Base-by-base conservation (phyloP, 2,329 filamentous ascomycete species). In the Epichloe sp. region DNA sequence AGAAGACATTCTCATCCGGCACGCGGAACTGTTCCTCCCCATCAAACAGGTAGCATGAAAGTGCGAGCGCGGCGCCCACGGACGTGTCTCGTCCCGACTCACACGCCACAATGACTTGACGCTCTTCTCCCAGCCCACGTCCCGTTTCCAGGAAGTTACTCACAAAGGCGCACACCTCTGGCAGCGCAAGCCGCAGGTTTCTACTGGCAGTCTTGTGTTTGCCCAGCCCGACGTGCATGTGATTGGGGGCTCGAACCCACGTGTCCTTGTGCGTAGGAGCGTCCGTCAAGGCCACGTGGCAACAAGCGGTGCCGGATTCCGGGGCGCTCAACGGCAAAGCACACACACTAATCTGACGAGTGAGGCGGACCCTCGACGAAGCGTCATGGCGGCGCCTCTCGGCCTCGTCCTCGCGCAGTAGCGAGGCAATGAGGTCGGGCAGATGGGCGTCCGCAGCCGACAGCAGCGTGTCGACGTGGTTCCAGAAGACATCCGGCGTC, bases 401-500 rank as follows among this genome's bases (percentile, higher is more conserved):
- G 6, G 23, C 5, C 14, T n/a, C 21, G 17, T 44, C 26, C 21
- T 23, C 8, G 1, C 5, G 31, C 10, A 48, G 11, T 14, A 83
- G 62, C 10, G 51, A 54, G 12, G 62, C 53, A 10, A 84, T 80
- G 8, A 78, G 58, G 2, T 60, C 71, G 0, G 75, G 73, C 0
- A 80, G 66, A 2, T 88, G 80, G 10, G 79, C 75, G 60, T 96
- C 90, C 0, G 76, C 61, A 0, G 83, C 77, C 0, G 65, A 65
- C 19, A 94, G 70, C 11, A 97, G 70, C 5, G 62, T 40, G 0
- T 78, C 70, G 42, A 70, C 71, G 58, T 95, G 73, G 2, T 66
- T 67, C 93, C 93, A 98, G 68, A 95, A 98, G 0, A 91, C 56
- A 0, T 71, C 64, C 0, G 91, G 80, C 0, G 86, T 93, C 15